Percentiles rank a stretch among this genome's conserved stretches.
Evolutionary conservation across 2,329 filamentous ascomycete species (phyloP).

Genomic region (Colletotrichum chlorophyti): DNA sequence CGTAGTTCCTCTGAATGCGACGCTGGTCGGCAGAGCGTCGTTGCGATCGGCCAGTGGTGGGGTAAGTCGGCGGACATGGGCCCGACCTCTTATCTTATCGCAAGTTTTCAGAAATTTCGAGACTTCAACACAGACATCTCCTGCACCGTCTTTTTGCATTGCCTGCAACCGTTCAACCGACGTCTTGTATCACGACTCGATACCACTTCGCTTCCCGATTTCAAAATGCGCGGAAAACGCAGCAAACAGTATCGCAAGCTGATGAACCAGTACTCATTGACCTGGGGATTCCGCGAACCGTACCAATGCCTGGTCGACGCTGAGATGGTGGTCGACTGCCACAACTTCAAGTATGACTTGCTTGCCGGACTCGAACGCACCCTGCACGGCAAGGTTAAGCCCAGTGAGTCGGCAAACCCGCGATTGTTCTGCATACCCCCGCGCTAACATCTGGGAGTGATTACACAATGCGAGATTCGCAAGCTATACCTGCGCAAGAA

Average conservation of each 20-base stretch:
- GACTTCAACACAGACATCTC: background rate
- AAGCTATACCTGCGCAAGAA: conserved; percentile 73
- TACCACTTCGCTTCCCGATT: background rate
- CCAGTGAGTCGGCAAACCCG: conserved; percentile 58
- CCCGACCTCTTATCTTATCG: conserved; percentile 29
- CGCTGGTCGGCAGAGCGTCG: background rate
- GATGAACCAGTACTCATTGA: conserved; percentile 88
- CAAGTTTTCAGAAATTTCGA: conserved; percentile 27
- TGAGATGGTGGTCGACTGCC: conserved; percentile 81
- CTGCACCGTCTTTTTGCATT: background rate
- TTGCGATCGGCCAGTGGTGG: conserved; percentile 10
- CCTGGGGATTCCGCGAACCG: conserved; percentile 89
- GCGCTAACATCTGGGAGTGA: conserved; percentile 56
- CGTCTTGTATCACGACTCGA: conserved; percentile 2
- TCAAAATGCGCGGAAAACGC: conserved; percentile 57
- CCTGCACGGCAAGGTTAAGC: conserved; percentile 86
- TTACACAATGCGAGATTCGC: conserved; percentile 82
- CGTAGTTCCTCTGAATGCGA: no score
- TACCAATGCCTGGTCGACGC: conserved; percentile 94
- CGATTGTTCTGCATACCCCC: background rate
- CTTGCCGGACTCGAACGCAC: conserved; percentile 77
- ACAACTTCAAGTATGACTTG: conserved; percentile 90
- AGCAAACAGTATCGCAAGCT: conserved; percentile 74
- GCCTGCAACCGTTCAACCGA: background rate
- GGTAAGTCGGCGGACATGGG: conserved; percentile 10